These are phyloP conservation scores for Trametes maxima DNA, from an alignment of 768 basidiomycete species.

Conservation along the genomic window DNA sequence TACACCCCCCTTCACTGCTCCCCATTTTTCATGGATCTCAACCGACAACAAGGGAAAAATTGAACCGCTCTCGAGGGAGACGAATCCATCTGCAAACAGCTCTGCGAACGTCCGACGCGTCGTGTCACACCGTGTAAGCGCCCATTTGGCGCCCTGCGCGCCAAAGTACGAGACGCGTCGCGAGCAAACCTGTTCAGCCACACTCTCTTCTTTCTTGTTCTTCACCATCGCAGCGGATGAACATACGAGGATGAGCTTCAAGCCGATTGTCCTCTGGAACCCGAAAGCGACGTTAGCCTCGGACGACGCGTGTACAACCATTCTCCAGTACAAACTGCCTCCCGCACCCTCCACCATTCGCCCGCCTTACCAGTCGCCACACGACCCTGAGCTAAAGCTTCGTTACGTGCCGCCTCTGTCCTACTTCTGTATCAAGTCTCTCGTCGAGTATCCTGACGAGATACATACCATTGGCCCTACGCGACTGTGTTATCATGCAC, in stretches of 20 bases:
- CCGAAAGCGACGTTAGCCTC: conserved; percentile 20
- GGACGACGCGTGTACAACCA: conserved; percentile 32
- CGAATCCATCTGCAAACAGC: not conserved
- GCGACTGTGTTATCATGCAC: conserved; percentile 42
- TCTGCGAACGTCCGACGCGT: conserved; percentile 1
- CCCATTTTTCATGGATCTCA: too few species aligned
- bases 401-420: conserved; percentile 51
- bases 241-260: conserved; percentile 1
- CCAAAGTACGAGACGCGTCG: conserved; percentile 1
- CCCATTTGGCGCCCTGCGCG: not conserved
- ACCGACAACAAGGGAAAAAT: too few species aligned
- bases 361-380: conserved; percentile 16
- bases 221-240: not conserved
- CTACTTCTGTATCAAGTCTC: conserved; percentile 50
- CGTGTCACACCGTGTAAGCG: conserved; percentile 15
- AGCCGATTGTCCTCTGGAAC: conserved; percentile 29
- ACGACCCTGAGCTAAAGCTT: not conserved
- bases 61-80: not conserved
- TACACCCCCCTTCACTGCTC: too few species aligned
- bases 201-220: not conserved
- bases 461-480: conserved; percentile 38
- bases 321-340: conserved; percentile 28
- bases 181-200: not conserved
- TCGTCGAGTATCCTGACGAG: conserved; percentile 49
- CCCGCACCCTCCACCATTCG: conserved; percentile 21